Base-by-base conservation (phyloP, 1,284 basidiomycete genomes). In the Ustilago curta region DNA sequence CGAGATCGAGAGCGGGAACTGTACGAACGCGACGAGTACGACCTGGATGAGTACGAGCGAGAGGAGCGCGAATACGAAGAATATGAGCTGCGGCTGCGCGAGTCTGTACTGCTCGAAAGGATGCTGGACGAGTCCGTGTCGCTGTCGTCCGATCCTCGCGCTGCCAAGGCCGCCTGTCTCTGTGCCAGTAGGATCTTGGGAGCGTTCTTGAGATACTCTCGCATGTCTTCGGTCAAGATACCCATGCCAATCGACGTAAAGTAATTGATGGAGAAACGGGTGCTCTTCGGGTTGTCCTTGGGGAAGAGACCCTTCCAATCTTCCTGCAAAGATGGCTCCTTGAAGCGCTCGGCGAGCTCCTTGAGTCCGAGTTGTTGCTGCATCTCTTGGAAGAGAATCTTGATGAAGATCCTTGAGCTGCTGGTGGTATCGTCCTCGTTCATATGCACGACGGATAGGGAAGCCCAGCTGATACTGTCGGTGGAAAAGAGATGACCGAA, bases 371-470 rank as follows among this genome's bases (percentile, higher is more conserved):
- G 91, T 69, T 90, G 90, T 87, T 97, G 95, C 87, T 92, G 91
- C 88, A 99, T 90, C 86, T 99, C 97, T 69, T 90, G 90, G 88
- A 97, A 91, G 87, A 98, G 87, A 79, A 98, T 97, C 87, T 99
- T 99, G 85, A 97, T 88, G 84, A 99, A 99, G 85, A 99, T 99
- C 88, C 97, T 93, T 74, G 92, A 92, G 78, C 92, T 94, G 25
- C 92, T 93, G 0, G 96, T 99, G 25, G 96, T 99, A 76, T 98
- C 95, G 62, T 99, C 96, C 85, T 99, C 96, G 81, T 94, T 99
- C 88, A 99, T 92, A 85, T 92, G 93, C 78, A 99, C 89, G 44
- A 90, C 90, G 73, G 92, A 90, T 50, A 99, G 88, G 0, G 91
- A 91, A 8, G 90, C 88, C 96, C 96, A 99, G 12, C 92, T 93